These are phyloP conservation scores for Hippophae gyantsensis DNA, from an alignment of 306 rosid genomes.

Conservation along the genomic window DNA sequence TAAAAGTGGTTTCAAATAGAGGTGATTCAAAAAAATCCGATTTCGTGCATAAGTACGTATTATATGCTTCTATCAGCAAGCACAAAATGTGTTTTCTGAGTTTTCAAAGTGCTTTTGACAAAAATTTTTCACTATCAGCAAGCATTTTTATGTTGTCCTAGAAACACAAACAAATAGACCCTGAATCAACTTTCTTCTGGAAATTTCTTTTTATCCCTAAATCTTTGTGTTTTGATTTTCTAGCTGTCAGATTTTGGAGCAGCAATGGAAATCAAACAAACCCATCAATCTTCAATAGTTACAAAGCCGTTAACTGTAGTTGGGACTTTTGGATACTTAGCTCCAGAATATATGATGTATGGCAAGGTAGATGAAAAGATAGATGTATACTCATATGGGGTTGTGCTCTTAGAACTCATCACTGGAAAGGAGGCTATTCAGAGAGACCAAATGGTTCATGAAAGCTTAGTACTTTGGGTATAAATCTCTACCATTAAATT, in stretches of 20 bases:
- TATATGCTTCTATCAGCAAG: too few relatives aligned
- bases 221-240: not conserved
- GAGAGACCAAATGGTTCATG: conserved; percentile 18
- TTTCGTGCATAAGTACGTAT: too few relatives aligned
- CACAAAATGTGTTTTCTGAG: too few relatives aligned
- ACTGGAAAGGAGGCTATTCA: conserved; percentile 45
- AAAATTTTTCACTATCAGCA: not conserved
- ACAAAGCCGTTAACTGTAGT: conserved; percentile 18
- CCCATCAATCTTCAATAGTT: conserved; percentile 13
- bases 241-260: conserved; percentile 43
- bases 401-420: conserved; percentile 42
- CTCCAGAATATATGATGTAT: conserved; percentile 40
- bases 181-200: not conserved
- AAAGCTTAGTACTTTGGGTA: conserved; percentile 45
- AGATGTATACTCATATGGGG: conserved; percentile 43
- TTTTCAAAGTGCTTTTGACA: not conserved
- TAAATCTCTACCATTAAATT: not conserved
- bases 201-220: not conserved
- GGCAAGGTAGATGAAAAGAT: conserved; percentile 41
- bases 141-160: not conserved
- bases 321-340: conserved; percentile 38
- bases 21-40: too few relatives aligned
- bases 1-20: too few relatives aligned
- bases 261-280: conserved; percentile 24
- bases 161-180: not conserved